Evolutionary conservation across 2,329 filamentous ascomycete genomes (phyloP).

Genomic region (Colletotrichum falcatum): DNA sequence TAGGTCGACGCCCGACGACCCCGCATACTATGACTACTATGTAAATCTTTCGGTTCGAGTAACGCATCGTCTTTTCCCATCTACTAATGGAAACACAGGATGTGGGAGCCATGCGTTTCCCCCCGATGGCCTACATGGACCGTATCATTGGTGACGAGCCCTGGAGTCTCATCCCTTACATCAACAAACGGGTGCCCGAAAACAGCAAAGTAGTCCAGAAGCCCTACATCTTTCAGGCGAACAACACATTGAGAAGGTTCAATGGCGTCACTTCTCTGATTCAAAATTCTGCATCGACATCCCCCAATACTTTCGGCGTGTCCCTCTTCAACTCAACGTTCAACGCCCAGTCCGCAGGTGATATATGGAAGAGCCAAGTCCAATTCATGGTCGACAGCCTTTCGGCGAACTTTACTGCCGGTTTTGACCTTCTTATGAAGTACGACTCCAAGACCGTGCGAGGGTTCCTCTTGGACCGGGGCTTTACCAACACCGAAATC

Average conservation of each 20-base stretch:
- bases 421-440: conserved; percentile 43
- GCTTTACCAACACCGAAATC: conserved; percentile 48
- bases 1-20: conserved; percentile 39
- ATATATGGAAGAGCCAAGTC: conserved; percentile 35
- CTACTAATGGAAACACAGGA: conserved; percentile 44
- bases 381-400: conserved; percentile 32
- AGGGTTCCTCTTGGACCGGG: conserved; percentile 43
- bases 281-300: conserved; percentile 28
- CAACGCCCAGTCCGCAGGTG: conserved; percentile 26
- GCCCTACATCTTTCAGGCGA: conserved; percentile 42
- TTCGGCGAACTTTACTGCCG: conserved; percentile 38
- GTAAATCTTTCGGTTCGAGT: conserved; percentile 20
- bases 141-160: conserved; percentile 42
- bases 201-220: conserved; percentile 41
- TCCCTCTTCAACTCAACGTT: conserved; percentile 40
- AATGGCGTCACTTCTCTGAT: conserved; percentile 39
- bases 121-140: conserved; percentile 49
- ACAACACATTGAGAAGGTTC: conserved; percentile 43
- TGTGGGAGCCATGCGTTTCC: conserved; percentile 57
- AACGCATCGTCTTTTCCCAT: not conserved
- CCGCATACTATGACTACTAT: conserved; percentile 50
- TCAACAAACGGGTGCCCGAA: conserved; percentile 39
- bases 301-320: conserved; percentile 34
- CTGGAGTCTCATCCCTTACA: conserved; percentile 44
- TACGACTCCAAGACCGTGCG: conserved; percentile 43